Evolutionary conservation across 23 red algal species (phyloP).

Genomic region (Gracilaria domingensis): DNA sequence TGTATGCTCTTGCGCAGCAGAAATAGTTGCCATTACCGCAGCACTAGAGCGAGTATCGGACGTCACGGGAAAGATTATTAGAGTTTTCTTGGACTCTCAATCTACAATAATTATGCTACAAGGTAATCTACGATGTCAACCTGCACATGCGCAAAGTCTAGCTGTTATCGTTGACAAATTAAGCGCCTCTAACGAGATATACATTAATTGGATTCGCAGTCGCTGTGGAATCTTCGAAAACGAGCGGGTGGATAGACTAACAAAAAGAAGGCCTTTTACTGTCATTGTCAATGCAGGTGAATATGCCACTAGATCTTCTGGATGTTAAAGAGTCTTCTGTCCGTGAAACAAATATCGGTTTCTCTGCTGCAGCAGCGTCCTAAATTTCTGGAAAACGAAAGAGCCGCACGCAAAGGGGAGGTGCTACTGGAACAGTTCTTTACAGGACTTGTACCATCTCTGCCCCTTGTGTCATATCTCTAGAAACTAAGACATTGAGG

Average conservation of each 20-base stretch:
- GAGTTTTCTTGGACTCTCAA: slow-evolving; percentile 17
- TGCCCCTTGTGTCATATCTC: slow-evolving; percentile 4
- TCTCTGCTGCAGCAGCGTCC: too few species aligned
- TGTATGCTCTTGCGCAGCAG: not conserved
- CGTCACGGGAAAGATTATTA: not conserved
- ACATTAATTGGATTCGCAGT: not conserved
- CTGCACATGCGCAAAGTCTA: not conserved
- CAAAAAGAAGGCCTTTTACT: not conserved
- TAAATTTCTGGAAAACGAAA: not conserved
- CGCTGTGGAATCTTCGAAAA: not conserved
- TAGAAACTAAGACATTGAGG: not conserved
- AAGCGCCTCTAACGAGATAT: not conserved
- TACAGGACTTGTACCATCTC: not conserved
- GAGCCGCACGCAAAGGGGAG: not conserved
- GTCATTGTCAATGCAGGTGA: not conserved
- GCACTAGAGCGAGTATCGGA: not conserved
- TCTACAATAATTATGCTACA: too few species aligned
- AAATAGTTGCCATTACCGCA: not conserved
- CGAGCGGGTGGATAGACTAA: not conserved
- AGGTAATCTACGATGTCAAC: not conserved
- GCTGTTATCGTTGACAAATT: not conserved
- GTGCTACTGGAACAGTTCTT: slow-evolving; percentile 6
- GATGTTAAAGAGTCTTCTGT: too few species aligned
- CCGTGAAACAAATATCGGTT: too few species aligned
- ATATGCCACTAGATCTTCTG: not conserved